Conservation (phyloP, 495 filamentous ascomycete species). For the Extremus antarcticus region DNA sequence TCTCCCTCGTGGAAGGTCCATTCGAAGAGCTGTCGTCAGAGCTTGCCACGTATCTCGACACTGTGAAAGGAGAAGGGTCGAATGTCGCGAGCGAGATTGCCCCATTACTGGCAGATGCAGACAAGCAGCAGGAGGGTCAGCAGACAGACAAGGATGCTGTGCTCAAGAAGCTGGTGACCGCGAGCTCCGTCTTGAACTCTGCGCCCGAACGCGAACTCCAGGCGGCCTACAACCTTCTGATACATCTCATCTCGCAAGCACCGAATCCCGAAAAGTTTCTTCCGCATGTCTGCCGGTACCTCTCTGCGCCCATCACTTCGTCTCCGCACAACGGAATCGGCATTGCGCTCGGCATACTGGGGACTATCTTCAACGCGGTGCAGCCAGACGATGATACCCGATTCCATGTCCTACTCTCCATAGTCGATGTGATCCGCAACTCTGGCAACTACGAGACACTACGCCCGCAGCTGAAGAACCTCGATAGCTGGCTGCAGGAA, state of each 20-base stretch:
- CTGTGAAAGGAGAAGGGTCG: conserved; percentile 46
- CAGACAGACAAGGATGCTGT: conserved; percentile 60
- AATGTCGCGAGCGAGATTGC: conserved; percentile 57
- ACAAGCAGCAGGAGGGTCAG: conserved; percentile 28
- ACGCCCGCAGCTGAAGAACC: conserved; percentile 61
- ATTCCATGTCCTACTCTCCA: conserved; percentile 79
- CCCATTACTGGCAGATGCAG: conserved; percentile 43
- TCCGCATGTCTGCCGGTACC: conserved; percentile 72
- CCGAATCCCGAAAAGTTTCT: conserved; percentile 75
- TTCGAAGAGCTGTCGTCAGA: conserved; percentile 84
- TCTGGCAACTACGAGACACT: conserved; percentile 58
- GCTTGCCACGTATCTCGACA: conserved; percentile 73
- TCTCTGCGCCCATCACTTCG: conserved; percentile 72
- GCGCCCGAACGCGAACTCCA: conserved; percentile 95
- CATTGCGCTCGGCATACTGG: conserved; percentile 75
- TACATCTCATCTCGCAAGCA: conserved; percentile 81
- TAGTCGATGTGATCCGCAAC: conserved; percentile 67
- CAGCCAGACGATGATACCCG: conserved; percentile 58
- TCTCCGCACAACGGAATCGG: conserved; percentile 74
- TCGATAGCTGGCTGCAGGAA: conserved; percentile 67
- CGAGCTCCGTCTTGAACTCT: conserved; percentile 57
- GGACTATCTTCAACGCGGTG: conserved; percentile 94
- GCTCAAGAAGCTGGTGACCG: conserved; percentile 75
- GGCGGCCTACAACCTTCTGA: conserved; percentile 86
- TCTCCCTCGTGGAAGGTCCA: conserved; percentile 78